These are phyloP conservation scores for Malania oleifera DNA, from an alignment of 164 flowering plant species.

Conservation along the genomic window DNA sequence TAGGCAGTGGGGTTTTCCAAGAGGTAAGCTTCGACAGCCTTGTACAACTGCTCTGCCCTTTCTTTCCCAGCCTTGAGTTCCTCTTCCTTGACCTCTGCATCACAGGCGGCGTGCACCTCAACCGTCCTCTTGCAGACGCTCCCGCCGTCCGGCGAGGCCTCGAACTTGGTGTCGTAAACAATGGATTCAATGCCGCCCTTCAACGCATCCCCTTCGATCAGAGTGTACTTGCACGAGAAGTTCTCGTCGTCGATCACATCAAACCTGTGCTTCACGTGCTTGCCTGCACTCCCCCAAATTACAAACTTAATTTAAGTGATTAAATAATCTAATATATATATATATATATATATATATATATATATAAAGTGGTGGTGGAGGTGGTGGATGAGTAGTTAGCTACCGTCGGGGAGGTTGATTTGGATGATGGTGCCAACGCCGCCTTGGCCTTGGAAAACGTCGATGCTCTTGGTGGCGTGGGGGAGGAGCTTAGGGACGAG, in stretches of 20 bases:
- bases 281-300: too few relatives aligned
- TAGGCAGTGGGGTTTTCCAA: slow-evolving; percentile 1
- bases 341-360: too few relatives aligned
- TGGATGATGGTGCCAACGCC: slow-evolving; percentile 13
- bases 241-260: background rate
- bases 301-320: too few relatives aligned
- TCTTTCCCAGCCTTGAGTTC: slow-evolving; percentile 8
- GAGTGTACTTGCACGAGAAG: background rate
- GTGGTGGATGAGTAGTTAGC: too few relatives aligned
- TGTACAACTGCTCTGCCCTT: background rate
- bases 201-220: background rate
- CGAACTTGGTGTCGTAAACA: background rate
- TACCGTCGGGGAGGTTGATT: too few relatives aligned
- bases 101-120: background rate
- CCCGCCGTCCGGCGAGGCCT: background rate
- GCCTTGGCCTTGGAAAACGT: slow-evolving; percentile 7
- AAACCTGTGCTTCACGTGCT: slow-evolving; percentile 11
- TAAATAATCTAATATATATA: too few relatives aligned
- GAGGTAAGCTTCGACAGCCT: slow-evolving; percentile 3
- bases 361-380: too few relatives aligned
- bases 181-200: background rate
- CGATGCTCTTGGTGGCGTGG: slow-evolving; percentile 9
- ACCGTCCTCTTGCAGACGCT: background rate
- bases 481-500: too few relatives aligned
- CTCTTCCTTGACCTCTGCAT: background rate